Conservation (phyloP, 2,329 filamentous ascomycete species). For the Septoria linicola region DNA sequence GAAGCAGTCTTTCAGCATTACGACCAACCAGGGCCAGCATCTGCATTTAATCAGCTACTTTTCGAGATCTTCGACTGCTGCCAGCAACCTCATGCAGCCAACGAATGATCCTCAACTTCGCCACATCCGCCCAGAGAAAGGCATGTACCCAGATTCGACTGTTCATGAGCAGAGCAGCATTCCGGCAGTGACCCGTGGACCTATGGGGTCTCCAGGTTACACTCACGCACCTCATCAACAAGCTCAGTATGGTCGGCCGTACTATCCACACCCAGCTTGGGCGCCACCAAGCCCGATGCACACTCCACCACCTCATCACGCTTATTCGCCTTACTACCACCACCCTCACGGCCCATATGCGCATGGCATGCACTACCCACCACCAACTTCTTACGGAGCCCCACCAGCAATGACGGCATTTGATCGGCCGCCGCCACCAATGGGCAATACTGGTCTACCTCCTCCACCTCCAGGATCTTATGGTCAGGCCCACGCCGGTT, state of each 20-base stretch:
- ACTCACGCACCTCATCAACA: constrained; percentile 51
- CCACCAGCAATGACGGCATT: constrained; percentile 35
- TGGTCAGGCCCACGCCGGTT: constrained; percentile 30
- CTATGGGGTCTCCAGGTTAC: constrained; percentile 60
- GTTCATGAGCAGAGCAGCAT: constrained; percentile 80
- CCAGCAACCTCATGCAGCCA: constrained; percentile 74
- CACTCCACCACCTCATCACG: constrained; percentile 39
- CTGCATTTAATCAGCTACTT: constrained; percentile 98
- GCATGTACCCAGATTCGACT: constrained; percentile 95
- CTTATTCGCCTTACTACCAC: constrained; percentile 39
- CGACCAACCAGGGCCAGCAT: constrained; percentile 83
- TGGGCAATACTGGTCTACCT: constrained; percentile 39
- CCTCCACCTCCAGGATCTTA: constrained; percentile 40
- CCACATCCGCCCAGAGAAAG: constrained; percentile 82
- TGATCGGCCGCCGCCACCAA: constrained; percentile 43
- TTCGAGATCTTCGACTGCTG: constrained; percentile 71
- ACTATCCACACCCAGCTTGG: constrained; percentile 34
- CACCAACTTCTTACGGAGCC: constrained; percentile 28
- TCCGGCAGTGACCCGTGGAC: constrained; percentile 75
- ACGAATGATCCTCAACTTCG: constrained; percentile 76
- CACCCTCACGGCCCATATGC: constrained; percentile 33
- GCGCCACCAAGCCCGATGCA: constrained; percentile 46
- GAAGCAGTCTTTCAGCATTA: constrained; percentile 99
- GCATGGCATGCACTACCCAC: constrained; percentile 37
- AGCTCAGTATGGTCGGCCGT: constrained; percentile 39